Evolutionary conservation across 441 rosid genomes (phyloP).

Genomic region (Isatis lusitanica): DNA sequence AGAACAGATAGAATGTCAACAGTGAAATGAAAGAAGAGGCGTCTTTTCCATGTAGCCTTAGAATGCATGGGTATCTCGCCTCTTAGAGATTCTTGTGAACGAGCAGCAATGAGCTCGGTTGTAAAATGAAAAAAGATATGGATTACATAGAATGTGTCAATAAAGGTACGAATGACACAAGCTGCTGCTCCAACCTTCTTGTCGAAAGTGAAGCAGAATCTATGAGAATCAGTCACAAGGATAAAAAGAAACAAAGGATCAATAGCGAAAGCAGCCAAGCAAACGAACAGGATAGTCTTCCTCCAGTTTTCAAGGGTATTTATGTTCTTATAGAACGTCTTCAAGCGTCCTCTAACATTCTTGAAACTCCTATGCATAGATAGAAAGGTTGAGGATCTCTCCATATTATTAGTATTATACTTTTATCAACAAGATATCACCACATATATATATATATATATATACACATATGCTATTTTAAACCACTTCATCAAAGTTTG

Average conservation of each 20-base stretch:
- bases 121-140: slow-evolving; percentile 46
- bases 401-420: background rate
- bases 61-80: slow-evolving; percentile 43
- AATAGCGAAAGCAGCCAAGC: slow-evolving; percentile 53
- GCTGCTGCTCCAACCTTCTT: slow-evolving; percentile 47
- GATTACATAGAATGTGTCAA: slow-evolving; percentile 52
- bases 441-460: too few species aligned
- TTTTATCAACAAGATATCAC: background rate
- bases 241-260: slow-evolving; percentile 64
- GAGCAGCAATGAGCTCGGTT: slow-evolving; percentile 52
- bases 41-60: slow-evolving; percentile 41
- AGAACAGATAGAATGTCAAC: slow-evolving; percentile 59
- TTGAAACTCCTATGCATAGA: background rate
- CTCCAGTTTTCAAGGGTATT: slow-evolving; percentile 46
- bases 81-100: slow-evolving; percentile 46
- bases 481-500: too few species aligned
- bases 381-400: background rate
- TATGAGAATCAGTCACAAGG: slow-evolving; percentile 40
- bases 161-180: slow-evolving; percentile 50
- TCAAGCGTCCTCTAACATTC: background rate
- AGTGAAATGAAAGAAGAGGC: slow-evolving; percentile 37
- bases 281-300: slow-evolving; percentile 49
- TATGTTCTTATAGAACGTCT: slow-evolving; percentile 21
- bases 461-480: too few species aligned
- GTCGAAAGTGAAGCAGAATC: slow-evolving; percentile 47